A percentile compares a stretch with the other conserved stretches of the same genome.
Conservation (phyloP, 192 early-diverging fungal species). For the Podila epigama region DNA sequence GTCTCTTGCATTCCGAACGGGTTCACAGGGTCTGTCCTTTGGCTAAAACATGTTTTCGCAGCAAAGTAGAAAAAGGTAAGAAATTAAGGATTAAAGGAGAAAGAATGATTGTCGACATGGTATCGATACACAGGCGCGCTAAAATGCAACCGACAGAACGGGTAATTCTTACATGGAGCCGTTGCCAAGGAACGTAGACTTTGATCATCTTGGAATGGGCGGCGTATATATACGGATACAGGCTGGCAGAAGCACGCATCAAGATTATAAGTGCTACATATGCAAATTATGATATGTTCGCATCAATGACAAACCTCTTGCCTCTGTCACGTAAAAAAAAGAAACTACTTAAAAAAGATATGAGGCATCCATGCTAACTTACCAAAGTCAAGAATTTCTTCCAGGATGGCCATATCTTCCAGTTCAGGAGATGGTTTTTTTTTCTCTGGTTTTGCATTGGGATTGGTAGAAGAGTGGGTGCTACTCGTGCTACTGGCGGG, state of each 20-base stretch:
- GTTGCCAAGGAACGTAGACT: slow-evolving; percentile 16
- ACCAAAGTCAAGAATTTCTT: slow-evolving; percentile 41
- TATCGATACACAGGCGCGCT: background rate
- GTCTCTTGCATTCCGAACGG: slow-evolving; percentile 12
- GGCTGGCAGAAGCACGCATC: slow-evolving; percentile 29
- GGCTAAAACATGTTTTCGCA: too few species aligned
- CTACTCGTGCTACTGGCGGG: background rate
- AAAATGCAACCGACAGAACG: background rate
- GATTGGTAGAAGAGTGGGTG: background rate
- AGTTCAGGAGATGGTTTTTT: slow-evolving; percentile 13
- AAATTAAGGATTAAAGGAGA: too few species aligned
- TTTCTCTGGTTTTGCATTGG: background rate
- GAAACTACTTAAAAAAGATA: background rate
- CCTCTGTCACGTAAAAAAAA: background rate
- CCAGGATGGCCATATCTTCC: slow-evolving; percentile 30
- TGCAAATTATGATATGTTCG: background rate
- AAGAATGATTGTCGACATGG: background rate
- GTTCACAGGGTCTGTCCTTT: background rate
- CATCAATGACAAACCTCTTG: background rate
- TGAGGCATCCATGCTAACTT: background rate
- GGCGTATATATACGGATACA: slow-evolving; percentile 18
- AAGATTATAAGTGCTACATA: slow-evolving; percentile 36
- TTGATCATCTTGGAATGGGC: slow-evolving; percentile 22
- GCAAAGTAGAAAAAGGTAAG: too few species aligned
- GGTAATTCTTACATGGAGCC: background rate